These are phyloP conservation scores for Cucurbita maxima DNA, from an alignment of 306 rosid genomes.

Conservation along the genomic window DNA sequence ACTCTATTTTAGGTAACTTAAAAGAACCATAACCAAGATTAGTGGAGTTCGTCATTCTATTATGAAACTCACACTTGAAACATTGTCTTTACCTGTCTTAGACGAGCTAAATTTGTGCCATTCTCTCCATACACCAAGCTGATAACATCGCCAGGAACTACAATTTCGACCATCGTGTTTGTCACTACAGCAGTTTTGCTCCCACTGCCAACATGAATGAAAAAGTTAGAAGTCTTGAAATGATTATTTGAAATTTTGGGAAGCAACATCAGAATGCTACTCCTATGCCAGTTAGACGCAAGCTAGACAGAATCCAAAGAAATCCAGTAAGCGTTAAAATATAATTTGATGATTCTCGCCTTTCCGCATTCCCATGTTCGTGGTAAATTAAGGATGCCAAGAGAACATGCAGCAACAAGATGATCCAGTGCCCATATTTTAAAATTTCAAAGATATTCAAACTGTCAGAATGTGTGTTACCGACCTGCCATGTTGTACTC, in stretches of 20 bases:
- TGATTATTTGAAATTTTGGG: not conserved
- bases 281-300: not conserved
- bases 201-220: slow-evolving; percentile 41
- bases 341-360: not conserved
- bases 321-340: not conserved
- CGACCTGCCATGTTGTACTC: slow-evolving; percentile 75
- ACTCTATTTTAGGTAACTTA: not conserved
- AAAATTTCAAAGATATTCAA: not conserved
- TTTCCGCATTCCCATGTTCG: not conserved
- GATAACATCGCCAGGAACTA: slow-evolving; percentile 79
- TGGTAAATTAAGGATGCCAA: not conserved
- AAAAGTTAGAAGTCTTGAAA: not conserved
- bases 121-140: slow-evolving; percentile 78
- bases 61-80: not conserved
- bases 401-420: not conserved
- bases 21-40: not conserved
- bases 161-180: slow-evolving; percentile 74
- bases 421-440: not conserved
- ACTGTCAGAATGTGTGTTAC: slow-evolving; percentile 12
- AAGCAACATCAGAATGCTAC: not conserved
- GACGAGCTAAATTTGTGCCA: slow-evolving; percentile 72
- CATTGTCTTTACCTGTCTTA: slow-evolving; percentile 56
- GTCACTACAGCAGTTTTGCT: slow-evolving; percentile 87
- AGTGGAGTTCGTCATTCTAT: not conserved
- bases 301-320: not conserved